These are phyloP conservation scores for Lecanoromycetidae sp. DNA, from an alignment of 2,329 filamentous ascomycete species.

Conservation along the genomic window DNA sequence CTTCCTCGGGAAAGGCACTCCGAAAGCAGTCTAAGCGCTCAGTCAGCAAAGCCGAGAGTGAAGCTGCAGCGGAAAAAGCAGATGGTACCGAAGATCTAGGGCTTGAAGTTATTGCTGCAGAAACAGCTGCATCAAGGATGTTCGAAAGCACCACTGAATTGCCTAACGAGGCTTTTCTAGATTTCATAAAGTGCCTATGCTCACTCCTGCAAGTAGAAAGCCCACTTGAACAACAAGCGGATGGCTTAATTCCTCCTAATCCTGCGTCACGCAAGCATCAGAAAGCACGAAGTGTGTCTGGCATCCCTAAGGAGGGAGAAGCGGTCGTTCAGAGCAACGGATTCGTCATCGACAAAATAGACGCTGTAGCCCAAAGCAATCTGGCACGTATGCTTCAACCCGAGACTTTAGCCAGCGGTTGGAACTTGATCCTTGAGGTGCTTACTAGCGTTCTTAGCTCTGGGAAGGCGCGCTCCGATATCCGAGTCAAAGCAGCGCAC, in stretches of 20 bases:
- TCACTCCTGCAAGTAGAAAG: constrained; percentile 45
- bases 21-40: constrained; percentile 19
- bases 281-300: constrained; percentile 21
- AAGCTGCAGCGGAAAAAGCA: constrained; percentile 1
- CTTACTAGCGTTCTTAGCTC: constrained; percentile 38
- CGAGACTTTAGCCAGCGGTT: constrained; percentile 58
- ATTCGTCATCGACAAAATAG: constrained; percentile 58
- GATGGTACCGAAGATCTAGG: constrained; percentile 49
- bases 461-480: constrained; percentile 28
- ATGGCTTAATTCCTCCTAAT: constrained; percentile 13
- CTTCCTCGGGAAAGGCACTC: constrained; percentile 33
- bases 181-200: constrained; percentile 65
- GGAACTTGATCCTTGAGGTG: constrained; percentile 52
- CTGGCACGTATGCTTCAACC: constrained; percentile 60
- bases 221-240: constrained; percentile 20
- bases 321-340: constrained; percentile 30
- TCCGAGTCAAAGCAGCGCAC: constrained; percentile 38
- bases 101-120: constrained; percentile 73
- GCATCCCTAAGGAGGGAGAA: constrained; percentile 12
- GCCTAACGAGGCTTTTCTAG: constrained; percentile 66
- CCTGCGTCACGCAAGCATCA: constrained; percentile 24
- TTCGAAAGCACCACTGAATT: constrained; percentile 90
- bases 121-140: constrained; percentile 71
- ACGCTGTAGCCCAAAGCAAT: constrained; percentile 62
- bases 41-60: constrained; percentile 1